Conservation (phyloP, 345 rosid genomes). For the Salix viminalis region DNA sequence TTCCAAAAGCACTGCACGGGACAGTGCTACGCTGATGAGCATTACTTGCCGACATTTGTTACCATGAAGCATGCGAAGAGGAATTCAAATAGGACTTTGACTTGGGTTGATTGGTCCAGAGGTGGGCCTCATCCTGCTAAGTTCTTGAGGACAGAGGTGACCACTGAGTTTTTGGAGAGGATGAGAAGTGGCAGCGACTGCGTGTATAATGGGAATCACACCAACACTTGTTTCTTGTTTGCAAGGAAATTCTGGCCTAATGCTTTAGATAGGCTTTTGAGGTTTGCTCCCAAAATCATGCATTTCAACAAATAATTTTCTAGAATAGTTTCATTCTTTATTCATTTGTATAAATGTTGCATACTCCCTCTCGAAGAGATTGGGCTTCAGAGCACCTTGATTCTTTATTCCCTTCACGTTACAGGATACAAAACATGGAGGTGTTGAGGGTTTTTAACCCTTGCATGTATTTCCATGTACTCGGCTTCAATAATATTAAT, state of each 20-base stretch:
- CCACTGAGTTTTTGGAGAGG: slow-evolving; percentile 44
- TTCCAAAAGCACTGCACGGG: slow-evolving; percentile 53
- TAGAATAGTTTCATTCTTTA: neutral
- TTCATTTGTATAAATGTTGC: neutral
- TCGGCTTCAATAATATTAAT: neutral
- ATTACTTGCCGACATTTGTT: slow-evolving; percentile 71
- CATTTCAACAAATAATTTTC: slow-evolving; percentile 5
- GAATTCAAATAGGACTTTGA: slow-evolving; percentile 65
- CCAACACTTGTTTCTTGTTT: slow-evolving; percentile 57
- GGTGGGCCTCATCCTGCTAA: slow-evolving; percentile 74
- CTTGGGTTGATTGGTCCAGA: slow-evolving; percentile 78
- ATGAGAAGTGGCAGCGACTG: slow-evolving; percentile 49
- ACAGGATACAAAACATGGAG: neutral
- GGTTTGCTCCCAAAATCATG: slow-evolving; percentile 46
- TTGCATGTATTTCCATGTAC: neutral
- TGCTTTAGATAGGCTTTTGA: slow-evolving; percentile 52
- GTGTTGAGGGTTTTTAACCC: neutral
- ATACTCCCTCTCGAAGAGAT: neutral
- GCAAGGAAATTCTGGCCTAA: slow-evolving; percentile 72
- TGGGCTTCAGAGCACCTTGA: neutral
- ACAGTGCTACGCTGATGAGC: slow-evolving; percentile 68
- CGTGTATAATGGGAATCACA: slow-evolving; percentile 48
- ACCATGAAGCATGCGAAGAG: slow-evolving; percentile 23
- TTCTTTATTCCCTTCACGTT: neutral
- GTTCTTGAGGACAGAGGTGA: slow-evolving; percentile 44